phyloP scores from a whole-genome alignment of 768 basidiomycete genomes.

The Trametes sanguinea region DNA sequence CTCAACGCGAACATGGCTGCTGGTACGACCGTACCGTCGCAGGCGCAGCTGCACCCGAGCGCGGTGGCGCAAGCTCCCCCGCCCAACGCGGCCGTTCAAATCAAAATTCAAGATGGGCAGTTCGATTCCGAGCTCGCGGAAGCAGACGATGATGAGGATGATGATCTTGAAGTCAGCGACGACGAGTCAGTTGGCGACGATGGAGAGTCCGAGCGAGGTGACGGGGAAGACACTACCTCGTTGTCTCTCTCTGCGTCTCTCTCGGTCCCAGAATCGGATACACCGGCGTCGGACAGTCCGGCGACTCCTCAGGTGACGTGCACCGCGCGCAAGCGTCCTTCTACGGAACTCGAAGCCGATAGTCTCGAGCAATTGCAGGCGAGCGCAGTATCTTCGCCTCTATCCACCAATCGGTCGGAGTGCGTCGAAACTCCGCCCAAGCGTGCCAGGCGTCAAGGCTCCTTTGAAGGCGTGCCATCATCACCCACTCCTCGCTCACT shows the following conservation, averaged over 20 bases:
- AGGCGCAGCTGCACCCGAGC: conserved; percentile 23
- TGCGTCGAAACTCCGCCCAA: conserved; percentile 43
- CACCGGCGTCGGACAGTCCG: conserved; percentile 10
- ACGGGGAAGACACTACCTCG: conserved; percentile 24
- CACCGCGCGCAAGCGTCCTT: conserved; percentile 36
- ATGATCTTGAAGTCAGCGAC: conserved; percentile 25
- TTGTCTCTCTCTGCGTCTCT: conserved; percentile 7
- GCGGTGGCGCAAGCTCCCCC: conserved; percentile 3
- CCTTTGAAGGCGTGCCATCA: conserved; percentile 11
- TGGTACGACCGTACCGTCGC: conserved; percentile 37
- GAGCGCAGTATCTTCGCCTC: not conserved
- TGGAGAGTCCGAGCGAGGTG: conserved; percentile 38
- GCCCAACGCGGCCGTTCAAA: conserved; percentile 20
- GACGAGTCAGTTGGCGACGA: conserved; percentile 33
- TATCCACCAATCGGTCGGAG: conserved; percentile 8
- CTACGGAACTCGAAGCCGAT: conserved; percentile 40
- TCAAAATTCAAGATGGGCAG: conserved; percentile 29
- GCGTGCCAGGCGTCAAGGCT: conserved; percentile 35
- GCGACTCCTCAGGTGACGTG: not conserved
- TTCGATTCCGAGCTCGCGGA: conserved; percentile 9
- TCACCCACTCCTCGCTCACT: conserved; percentile 4
- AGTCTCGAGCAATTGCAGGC: not conserved
- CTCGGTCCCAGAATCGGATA: conserved; percentile 21
- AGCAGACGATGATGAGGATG: conserved; percentile 24
- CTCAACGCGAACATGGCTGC: conserved; percentile 48